These are phyloP conservation scores for Botrytis cinerea DNA, from an alignment of 2,329 filamentous ascomycete genomes.

Conservation along the genomic window DNA sequence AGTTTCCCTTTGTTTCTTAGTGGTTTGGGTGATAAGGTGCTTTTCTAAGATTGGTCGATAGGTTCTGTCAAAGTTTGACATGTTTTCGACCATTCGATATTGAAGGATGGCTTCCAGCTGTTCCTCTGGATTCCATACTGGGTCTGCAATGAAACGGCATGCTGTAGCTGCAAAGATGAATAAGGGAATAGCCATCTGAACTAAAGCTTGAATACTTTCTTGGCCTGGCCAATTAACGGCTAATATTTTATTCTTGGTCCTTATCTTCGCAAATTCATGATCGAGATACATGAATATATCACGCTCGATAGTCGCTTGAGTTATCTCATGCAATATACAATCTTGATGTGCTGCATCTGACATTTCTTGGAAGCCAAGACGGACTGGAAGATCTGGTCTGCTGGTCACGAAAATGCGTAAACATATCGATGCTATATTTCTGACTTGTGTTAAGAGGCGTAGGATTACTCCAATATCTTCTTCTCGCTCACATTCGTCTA, in stretches of 20 bases:
- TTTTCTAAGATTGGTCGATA: conserved; percentile 22
- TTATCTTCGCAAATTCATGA: conserved; percentile 27
- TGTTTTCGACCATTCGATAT: background rate
- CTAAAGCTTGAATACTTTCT: conserved; percentile 28
- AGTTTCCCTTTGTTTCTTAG: background rate
- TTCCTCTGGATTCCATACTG: conserved; percentile 15
- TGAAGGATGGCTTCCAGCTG: conserved; percentile 14
- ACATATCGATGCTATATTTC: conserved; percentile 20
- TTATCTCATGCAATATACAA: conserved; percentile 27
- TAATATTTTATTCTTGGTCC: background rate
- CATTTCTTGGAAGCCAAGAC: conserved; percentile 28
- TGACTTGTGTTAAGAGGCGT: conserved; percentile 30
- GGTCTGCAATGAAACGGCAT: conserved; percentile 31
- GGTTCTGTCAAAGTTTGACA: conserved; percentile 6
- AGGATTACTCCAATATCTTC: conserved; percentile 33
- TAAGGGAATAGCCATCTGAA: conserved; percentile 41
- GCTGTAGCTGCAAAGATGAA: conserved; percentile 42
- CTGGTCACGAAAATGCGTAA: conserved; percentile 40
- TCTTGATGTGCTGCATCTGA: conserved; percentile 7
- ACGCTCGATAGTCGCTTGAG: conserved; percentile 24
- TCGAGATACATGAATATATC: conserved; percentile 29
- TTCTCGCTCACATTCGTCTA: conserved; percentile 40
- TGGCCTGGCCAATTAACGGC: conserved; percentile 21
- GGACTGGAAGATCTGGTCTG: conserved; percentile 38
- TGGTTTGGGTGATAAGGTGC: background rate